Evolutionary conservation across 2,329 filamentous ascomycete species (phyloP), one percentile per base, ranked within the genome.

Genomic region (Periconia digitata): DNA sequence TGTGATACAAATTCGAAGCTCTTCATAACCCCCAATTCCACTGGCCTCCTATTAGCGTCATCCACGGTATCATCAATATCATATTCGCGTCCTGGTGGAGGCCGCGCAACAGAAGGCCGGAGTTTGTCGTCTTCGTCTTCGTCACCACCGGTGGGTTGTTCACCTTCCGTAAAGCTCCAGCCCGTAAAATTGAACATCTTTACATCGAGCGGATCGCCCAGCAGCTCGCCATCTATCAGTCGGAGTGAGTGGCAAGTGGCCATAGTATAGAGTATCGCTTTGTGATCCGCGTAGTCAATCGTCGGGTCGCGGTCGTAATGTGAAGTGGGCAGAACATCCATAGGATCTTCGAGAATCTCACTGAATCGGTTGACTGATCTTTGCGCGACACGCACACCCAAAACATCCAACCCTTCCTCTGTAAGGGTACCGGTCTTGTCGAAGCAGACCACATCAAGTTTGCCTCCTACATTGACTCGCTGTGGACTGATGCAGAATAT

Each of bases 401-500:
- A 79, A 16, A 99, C 90, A 69, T 99, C 95, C 36, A 99, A 75
- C 0, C 94, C 94, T 69, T 99, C 94, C 71, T 97, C 94, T 0
- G 94, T 99, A 45, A 99, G 76, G 0, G 94, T 99, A n/a, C 94
- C 94, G 0, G 94, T 99, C 74, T 99, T 99, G 74, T 99, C 94
- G 56, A 99, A 99, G 72, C 92, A 96, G 74, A 99, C 89, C 10
- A 97, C 84, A 66, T 99, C 94, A 3, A 99, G 76, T 71, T 97
- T 97, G 42, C 95, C 94, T 15, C 89, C 94, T 6, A 99, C 91
- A 63, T 97, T 99, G 47, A 99, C 92, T 62, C 94, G 84, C 65
- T 99, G 94, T 0, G 95, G 94, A 58, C 92, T 97, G 63, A 97
- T 99, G 66, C 94, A 99, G 66, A 96, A 99, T 32, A 99, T 96